Percentiles rank a stretch among this genome's conserved stretches.
phyloP scores from a whole-genome alignment of 78 protist genomes.

The Goniomonas avonlea region DNA sequence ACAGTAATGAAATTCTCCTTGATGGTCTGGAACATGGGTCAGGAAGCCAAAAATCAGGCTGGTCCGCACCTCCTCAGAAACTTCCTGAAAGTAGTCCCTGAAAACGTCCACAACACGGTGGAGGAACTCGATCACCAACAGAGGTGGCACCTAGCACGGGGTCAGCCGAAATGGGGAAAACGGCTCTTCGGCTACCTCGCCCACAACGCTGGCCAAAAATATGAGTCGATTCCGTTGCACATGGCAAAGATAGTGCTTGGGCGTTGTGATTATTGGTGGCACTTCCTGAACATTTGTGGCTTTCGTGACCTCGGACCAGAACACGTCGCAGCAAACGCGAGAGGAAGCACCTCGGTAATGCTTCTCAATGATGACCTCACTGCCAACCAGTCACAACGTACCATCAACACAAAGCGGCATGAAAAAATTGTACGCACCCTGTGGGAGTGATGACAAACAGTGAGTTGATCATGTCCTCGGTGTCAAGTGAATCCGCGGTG shows the following conservation, averaged over 20 bases:
- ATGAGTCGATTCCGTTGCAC: constrained; percentile 12
- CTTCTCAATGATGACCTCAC: constrained; percentile 71
- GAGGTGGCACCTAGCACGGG: constrained; percentile 44
- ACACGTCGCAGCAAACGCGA: neutral
- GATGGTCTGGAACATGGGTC: constrained; percentile 1
- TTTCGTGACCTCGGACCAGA: neutral
- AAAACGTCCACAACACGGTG: constrained; percentile 65
- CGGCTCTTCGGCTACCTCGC: neutral
- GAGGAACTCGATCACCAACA: constrained; percentile 65
- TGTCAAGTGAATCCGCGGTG: too few relatives aligned
- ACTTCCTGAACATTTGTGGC: neutral
- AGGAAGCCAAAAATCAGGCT: neutral
- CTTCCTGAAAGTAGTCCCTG: constrained; percentile 49
- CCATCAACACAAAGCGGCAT: neutral
- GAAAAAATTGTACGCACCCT: too few relatives aligned
- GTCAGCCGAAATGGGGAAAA: neutral
- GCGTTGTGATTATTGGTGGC: neutral
- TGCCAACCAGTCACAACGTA: neutral
- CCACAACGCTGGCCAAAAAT: neutral
- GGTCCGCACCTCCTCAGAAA: constrained; percentile 24
- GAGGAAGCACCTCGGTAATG: constrained; percentile 51
- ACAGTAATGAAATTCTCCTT: constrained; percentile 61
- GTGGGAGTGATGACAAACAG: constrained; percentile 7
- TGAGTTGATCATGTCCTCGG: constrained; percentile 11
- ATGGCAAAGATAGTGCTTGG: constrained; percentile 50